A percentile compares a stretch with the other conserved stretches of the same genome.
Evolutionary conservation across 495 filamentous ascomycete species (phyloP).

Genomic region (Chaetomium tenue): DNA sequence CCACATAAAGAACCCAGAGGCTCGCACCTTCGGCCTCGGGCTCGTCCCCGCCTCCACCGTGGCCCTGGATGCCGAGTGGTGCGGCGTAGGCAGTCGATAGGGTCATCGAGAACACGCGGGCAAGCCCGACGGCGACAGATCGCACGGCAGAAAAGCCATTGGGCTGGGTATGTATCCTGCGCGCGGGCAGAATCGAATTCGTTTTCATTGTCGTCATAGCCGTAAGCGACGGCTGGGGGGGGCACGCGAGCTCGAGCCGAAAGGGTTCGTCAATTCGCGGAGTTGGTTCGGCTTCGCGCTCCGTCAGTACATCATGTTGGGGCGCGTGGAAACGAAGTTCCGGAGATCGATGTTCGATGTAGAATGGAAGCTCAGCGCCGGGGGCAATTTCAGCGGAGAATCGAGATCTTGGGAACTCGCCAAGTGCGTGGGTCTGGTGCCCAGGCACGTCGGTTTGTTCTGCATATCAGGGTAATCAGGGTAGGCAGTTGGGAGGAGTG

Average conservation of each 20-base stretch:
- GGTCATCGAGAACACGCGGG: slow-evolving; percentile 41
- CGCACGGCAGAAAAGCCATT: slow-evolving; percentile 42
- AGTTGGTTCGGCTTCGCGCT: background rate
- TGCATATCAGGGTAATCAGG: too few species aligned
- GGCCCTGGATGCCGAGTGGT: slow-evolving; percentile 29
- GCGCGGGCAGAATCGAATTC: slow-evolving; percentile 9
- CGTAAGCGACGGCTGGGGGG: background rate
- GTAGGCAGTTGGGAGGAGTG: too few species aligned
- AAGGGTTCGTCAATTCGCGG: background rate
- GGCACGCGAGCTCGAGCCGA: slow-evolving; percentile 6
- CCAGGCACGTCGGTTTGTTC: too few species aligned
- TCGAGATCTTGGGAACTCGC: background rate
- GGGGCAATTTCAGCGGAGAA: background rate
- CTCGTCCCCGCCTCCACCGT: slow-evolving; percentile 31
- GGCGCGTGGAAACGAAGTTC: background rate
- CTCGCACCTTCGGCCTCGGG: slow-evolving; percentile 43
- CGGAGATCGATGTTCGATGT: background rate
- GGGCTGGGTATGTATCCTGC: slow-evolving; percentile 21
- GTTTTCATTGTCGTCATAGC: slow-evolving; percentile 22
- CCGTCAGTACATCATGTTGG: background rate
- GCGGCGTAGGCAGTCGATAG: slow-evolving; percentile 39
- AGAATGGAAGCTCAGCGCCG: background rate
- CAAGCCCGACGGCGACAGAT: slow-evolving; percentile 41
- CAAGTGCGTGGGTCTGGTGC: background rate
- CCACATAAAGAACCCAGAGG: slow-evolving; percentile 47